Evolutionary conservation across 2,329 filamentous ascomycete species (phyloP).

Genomic region (Mycosphaerella arachidis): DNA sequence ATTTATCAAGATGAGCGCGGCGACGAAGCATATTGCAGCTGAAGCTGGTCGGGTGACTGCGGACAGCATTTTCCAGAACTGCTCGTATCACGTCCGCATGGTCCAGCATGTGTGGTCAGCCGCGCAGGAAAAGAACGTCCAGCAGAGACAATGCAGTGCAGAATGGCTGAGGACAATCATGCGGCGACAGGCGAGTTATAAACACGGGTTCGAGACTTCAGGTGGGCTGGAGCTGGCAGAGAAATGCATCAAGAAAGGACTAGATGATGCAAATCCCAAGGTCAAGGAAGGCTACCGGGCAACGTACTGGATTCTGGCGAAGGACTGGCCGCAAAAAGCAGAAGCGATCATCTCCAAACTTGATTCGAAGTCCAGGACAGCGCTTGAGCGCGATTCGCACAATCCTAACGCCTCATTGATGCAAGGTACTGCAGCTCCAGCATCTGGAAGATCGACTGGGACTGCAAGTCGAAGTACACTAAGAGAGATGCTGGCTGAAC

Average conservation of each 20-base stretch:
- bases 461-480: slow-evolving; percentile 57
- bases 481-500: slow-evolving; percentile 71
- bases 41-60: slow-evolving; percentile 77
- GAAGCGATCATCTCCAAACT: slow-evolving; percentile 73
- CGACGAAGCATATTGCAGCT: slow-evolving; percentile 88
- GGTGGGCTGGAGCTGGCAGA: slow-evolving; percentile 80
- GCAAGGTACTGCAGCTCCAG: slow-evolving; percentile 42
- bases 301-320: slow-evolving; percentile 80
- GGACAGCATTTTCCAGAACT: slow-evolving; percentile 72
- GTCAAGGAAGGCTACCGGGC: slow-evolving; percentile 81
- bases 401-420: slow-evolving; percentile 61
- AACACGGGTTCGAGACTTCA: slow-evolving; percentile 74
- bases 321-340: slow-evolving; percentile 72
- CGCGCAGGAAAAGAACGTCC: slow-evolving; percentile 88
- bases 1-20: slow-evolving; percentile 81
- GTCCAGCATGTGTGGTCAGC: slow-evolving; percentile 81
- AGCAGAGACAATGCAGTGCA: slow-evolving; percentile 72
- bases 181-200: slow-evolving; percentile 71
- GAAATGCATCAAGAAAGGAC: slow-evolving; percentile 81
- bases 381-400: slow-evolving; percentile 75
- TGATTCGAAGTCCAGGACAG: slow-evolving; percentile 71
- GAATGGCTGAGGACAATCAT: slow-evolving; percentile 83
- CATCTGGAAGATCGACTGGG: slow-evolving; percentile 27
- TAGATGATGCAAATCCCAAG: slow-evolving; percentile 83
- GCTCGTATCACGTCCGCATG: slow-evolving; percentile 73